phyloP scores from a whole-genome alignment of 257 asterid species.

The Gynochthodes officinalis region DNA sequence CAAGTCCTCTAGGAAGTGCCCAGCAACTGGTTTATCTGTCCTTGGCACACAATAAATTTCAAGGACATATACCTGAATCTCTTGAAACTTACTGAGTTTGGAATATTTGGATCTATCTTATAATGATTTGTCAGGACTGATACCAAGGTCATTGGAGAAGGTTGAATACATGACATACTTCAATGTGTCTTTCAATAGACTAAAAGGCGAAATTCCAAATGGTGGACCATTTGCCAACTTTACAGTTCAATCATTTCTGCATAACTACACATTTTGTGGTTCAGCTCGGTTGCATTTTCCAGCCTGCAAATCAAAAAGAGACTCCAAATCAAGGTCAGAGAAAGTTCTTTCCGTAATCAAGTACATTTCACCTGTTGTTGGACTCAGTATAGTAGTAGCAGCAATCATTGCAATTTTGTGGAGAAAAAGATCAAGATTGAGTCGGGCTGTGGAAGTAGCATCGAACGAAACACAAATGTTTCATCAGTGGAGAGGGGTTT shows the following conservation, averaged over 20 bases:
- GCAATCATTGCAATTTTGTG: neutral
- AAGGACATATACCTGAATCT: conserved; percentile 41
- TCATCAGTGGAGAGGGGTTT: conserved; percentile 27
- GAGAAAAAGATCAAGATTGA: neutral
- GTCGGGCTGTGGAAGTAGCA: neutral
- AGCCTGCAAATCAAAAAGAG: conserved; percentile 22
- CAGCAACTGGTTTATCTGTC: conserved; percentile 36
- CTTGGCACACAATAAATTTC: conserved; percentile 39
- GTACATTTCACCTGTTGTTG: conserved; percentile 12
- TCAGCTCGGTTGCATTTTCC: conserved; percentile 28
- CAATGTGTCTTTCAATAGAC: conserved; percentile 36
- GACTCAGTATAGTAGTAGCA: neutral
- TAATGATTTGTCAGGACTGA: conserved; percentile 34
- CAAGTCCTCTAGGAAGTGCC: conserved; percentile 36
- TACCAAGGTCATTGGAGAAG: conserved; percentile 41
- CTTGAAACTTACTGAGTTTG: conserved; percentile 33
- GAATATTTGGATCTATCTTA: conserved; percentile 44
- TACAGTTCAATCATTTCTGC: conserved; percentile 33
- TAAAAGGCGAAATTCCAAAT: conserved; percentile 24
- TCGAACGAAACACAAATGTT: neutral
- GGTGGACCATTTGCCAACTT: conserved; percentile 46
- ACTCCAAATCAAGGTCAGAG: neutral
- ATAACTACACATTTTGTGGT: conserved; percentile 42
- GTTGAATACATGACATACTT: conserved; percentile 25
- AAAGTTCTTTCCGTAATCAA: neutral